Conservation (phyloP, 352 stramenopile species). For the Pythium dissotocum region DNA sequence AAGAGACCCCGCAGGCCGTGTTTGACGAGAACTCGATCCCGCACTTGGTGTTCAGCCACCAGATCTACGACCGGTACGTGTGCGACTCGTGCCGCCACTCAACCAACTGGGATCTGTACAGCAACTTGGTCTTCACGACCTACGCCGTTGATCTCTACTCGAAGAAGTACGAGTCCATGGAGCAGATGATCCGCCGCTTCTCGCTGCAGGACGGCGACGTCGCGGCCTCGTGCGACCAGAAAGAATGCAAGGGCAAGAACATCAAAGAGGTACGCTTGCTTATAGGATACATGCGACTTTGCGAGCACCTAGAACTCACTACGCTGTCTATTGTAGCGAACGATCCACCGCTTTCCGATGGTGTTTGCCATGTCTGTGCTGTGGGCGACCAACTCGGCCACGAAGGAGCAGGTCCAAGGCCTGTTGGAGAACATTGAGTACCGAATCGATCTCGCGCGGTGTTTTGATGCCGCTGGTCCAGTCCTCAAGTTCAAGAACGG, state of each 20-base stretch:
- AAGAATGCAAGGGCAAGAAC: slow-evolving; percentile 60
- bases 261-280: slow-evolving; percentile 48
- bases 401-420: slow-evolving; percentile 72
- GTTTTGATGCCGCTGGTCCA: slow-evolving; percentile 67
- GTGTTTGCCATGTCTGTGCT: slow-evolving; percentile 85
- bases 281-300: too few species aligned
- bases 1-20: slow-evolving; percentile 63
- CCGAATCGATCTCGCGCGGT: slow-evolving; percentile 70
- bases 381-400: slow-evolving; percentile 72
- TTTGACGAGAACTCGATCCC: slow-evolving; percentile 88
- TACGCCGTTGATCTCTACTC: slow-evolving; percentile 76
- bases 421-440: slow-evolving; percentile 67
- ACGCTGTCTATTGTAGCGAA: slow-evolving; percentile 30
- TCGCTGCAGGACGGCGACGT: slow-evolving; percentile 63
- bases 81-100: slow-evolving; percentile 62
- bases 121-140: slow-evolving; percentile 81
- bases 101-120: slow-evolving; percentile 77
- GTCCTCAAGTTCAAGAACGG: slow-evolving; percentile 73
- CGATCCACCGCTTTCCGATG: slow-evolving; percentile 85
- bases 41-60: slow-evolving; percentile 84
- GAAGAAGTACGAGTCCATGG: slow-evolving; percentile 64
- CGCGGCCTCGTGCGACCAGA: slow-evolving; percentile 53
- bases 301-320: too few species aligned
- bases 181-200: slow-evolving; percentile 65
- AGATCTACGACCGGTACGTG: slow-evolving; percentile 85